Evolutionary conservation across 164 flowering plant species (phyloP).

Genomic region (Dillenia turbinata): DNA sequence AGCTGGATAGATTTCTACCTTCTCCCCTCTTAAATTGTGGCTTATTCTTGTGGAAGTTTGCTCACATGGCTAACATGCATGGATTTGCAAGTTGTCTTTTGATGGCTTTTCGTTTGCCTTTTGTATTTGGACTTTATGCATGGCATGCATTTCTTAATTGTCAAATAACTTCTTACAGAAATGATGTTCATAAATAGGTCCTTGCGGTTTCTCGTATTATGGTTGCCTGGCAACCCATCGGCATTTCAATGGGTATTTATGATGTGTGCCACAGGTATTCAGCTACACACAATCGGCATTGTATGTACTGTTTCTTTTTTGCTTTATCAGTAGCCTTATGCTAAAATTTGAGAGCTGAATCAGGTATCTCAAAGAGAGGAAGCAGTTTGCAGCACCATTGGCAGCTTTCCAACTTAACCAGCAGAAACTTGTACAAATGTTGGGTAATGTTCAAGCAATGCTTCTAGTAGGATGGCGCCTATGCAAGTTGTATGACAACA

Average conservation of each 20-base stretch:
- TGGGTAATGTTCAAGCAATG: slow-evolving; percentile 93
- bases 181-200: slow-evolving; percentile 39
- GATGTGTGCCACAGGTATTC: slow-evolving; percentile 94
- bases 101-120: too few species aligned
- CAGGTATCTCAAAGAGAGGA: slow-evolving; percentile 89
- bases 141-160: not conserved
- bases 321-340: not conserved
- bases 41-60: too few species aligned
- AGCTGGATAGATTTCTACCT: too few species aligned
- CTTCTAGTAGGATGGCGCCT: slow-evolving; percentile 91
- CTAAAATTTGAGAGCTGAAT: slow-evolving; percentile 8
- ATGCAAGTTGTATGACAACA: slow-evolving; percentile 84
- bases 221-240: slow-evolving; percentile 99
- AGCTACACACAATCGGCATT: not conserved
- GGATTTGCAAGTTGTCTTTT: too few species aligned
- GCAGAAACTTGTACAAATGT: slow-evolving; percentile 86
- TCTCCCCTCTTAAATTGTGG: too few species aligned
- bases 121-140: too few species aligned
- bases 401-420: slow-evolving; percentile 93
- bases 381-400: slow-evolving; percentile 95
- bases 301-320: not conserved
- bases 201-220: slow-evolving; percentile 96
- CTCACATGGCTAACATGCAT: too few species aligned
- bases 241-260: slow-evolving; percentile 90
- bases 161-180: not conserved